Conservation (phyloP, 306 rosid genomes). For the Dicorynia guianensis region DNA sequence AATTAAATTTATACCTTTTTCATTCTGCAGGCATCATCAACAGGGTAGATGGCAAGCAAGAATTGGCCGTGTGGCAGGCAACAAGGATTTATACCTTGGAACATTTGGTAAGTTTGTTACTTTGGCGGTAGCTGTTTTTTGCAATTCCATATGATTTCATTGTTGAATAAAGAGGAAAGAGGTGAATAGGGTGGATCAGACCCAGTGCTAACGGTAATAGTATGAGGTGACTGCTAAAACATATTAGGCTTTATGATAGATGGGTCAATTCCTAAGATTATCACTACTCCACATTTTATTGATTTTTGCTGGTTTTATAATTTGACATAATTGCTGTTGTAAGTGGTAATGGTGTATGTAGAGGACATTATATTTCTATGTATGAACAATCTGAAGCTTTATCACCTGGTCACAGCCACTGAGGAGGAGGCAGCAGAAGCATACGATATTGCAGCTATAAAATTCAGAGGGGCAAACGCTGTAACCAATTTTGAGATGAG, state of each 20-base stretch:
- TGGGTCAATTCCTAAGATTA: too few relatives aligned
- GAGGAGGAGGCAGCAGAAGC: constrained; percentile 99
- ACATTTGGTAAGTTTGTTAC: constrained; percentile 68
- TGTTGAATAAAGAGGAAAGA: background rate
- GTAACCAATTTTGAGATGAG: constrained; percentile 97
- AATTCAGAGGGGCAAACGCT: constrained; percentile 89
- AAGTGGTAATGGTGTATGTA: background rate
- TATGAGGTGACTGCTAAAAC: background rate
- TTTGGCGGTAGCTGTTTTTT: background rate
- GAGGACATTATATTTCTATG: background rate
- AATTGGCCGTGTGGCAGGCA: constrained; percentile 98
- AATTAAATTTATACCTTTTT: background rate
- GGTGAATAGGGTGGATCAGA: background rate
- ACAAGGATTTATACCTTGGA: constrained; percentile 93
- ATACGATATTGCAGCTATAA: constrained; percentile 92
- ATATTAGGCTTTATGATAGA: too few relatives aligned
- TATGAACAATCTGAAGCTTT: background rate
- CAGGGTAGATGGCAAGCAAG: constrained; percentile 99
- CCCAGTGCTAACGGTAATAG: background rate
- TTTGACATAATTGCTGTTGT: background rate
- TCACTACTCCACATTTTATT: background rate
- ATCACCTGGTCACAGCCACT: constrained; percentile 61
- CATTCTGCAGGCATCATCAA: constrained; percentile 83
- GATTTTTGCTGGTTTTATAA: background rate
- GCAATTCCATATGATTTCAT: too few relatives aligned